Conservation (phyloP, 495 filamentous ascomycete genomes). For the Penicillium chermesinum region DNA sequence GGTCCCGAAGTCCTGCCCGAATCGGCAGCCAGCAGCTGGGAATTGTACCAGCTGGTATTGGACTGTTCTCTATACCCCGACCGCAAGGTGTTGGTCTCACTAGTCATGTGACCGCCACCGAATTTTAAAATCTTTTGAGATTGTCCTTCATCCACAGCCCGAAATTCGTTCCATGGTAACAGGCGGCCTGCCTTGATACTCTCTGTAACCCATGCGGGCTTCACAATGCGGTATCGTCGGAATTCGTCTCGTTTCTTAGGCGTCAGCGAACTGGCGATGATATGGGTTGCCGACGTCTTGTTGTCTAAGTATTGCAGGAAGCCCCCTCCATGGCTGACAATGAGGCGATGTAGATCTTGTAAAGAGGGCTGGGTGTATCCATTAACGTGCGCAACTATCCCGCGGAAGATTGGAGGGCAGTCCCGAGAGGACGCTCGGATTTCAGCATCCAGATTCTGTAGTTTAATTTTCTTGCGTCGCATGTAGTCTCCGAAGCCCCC, state of each 20-base stretch:
- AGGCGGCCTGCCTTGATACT: conserved; percentile 75
- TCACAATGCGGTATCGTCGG: conserved; percentile 79
- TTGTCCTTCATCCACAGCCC: conserved; percentile 72
- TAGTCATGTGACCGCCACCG: conserved; percentile 62
- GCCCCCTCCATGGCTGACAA: conserved; percentile 85
- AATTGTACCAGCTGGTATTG: conserved; percentile 70
- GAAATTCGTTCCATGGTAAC: conserved; percentile 78
- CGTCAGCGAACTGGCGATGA: conserved; percentile 84
- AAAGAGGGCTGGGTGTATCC: conserved; percentile 91
- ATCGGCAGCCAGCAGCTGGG: conserved; percentile 50
- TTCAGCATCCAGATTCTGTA: conserved; percentile 87
- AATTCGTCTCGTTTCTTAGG: conserved; percentile 91
- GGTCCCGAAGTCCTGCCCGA: conserved; percentile 1
- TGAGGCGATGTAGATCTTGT: conserved; percentile 77
- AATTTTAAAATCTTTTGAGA: conserved; percentile 77
- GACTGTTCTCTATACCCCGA: conserved; percentile 70
- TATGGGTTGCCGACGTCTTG: conserved; percentile 91
- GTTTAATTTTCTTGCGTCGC: conserved; percentile 87
- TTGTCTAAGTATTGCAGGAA: conserved; percentile 94
- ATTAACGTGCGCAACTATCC: conserved; percentile 82
- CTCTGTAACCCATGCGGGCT: conserved; percentile 93
- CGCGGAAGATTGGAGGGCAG: conserved; percentile 81
- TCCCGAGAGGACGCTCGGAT: conserved; percentile 60
- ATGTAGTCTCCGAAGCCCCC: conserved; percentile 89
- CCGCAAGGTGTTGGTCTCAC: conserved; percentile 52